A percentile compares a stretch with the other conserved stretches of the same genome.
phyloP scores from a whole-genome alignment of 2,329 filamentous ascomycete genomes.

The Cadophora gregata region DNA sequence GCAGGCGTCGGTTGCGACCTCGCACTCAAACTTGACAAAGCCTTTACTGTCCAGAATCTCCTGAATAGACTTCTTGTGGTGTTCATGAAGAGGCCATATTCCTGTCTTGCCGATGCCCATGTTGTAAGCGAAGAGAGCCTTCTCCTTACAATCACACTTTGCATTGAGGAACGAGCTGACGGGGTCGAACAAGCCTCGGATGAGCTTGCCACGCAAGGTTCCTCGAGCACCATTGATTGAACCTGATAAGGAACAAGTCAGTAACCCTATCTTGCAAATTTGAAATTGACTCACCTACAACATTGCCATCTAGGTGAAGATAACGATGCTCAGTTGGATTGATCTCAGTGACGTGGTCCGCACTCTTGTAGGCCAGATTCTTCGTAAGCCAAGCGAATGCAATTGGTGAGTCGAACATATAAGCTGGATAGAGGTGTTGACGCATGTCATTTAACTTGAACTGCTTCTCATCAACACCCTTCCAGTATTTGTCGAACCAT shows the following conservation, averaged over 20 bases:
- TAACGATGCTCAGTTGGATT: neutral
- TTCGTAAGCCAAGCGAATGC: conserved; percentile 25
- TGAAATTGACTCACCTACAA: conserved; percentile 21
- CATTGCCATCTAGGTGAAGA: conserved; percentile 13
- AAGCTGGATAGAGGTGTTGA: neutral
- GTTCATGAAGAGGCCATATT: conserved; percentile 26
- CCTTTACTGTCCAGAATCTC: conserved; percentile 4
- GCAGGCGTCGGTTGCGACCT: conserved; percentile 12
- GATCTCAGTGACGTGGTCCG: conserved; percentile 10
- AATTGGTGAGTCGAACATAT: conserved; percentile 19
- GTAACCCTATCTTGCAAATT: neutral
- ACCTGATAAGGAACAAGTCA: neutral
- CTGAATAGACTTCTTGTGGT: conserved; percentile 3
- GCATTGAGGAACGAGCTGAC: neutral
- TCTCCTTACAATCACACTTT: conserved; percentile 16
- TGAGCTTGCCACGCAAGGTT: conserved; percentile 22
- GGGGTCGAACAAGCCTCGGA: conserved; percentile 16
- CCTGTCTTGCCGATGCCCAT: conserved; percentile 20
- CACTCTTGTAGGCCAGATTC: conserved; percentile 13
- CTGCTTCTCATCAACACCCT: neutral
- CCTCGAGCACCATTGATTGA: conserved; percentile 25
- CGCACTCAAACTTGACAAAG: conserved; percentile 15
- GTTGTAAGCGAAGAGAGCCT: conserved; percentile 20
- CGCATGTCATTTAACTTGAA: neutral
- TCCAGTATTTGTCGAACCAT: conserved; percentile 9